Conservation (phyloP, 2,329 filamentous ascomycete genomes). For the Grosmannia penicillata region DNA sequence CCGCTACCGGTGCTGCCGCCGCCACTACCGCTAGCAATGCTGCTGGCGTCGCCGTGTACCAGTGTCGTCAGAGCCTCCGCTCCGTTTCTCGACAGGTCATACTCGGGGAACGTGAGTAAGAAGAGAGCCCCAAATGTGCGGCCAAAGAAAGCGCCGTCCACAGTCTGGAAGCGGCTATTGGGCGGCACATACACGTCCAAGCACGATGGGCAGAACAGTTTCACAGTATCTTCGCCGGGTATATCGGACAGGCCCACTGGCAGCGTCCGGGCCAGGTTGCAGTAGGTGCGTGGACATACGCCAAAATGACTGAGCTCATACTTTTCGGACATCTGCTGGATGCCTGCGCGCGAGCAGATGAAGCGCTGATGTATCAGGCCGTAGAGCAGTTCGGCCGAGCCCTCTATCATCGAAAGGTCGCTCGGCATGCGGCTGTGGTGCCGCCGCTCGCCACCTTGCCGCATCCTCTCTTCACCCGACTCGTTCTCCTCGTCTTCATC, state of each 20-base stretch:
- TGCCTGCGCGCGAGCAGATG: conserved; percentile 89
- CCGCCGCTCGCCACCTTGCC: conserved; percentile 48
- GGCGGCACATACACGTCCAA: conserved; percentile 94
- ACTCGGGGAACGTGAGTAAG: conserved; percentile 95
- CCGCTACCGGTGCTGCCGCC: background rate
- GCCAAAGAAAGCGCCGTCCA: conserved; percentile 95
- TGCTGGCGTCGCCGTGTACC: conserved; percentile 7
- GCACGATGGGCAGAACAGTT: conserved; percentile 94
- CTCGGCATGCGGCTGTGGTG: conserved; percentile 76
- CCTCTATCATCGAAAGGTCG: conserved; percentile 90
- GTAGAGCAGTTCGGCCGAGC: conserved; percentile 94
- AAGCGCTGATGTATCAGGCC: conserved; percentile 97
- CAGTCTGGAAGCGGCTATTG: conserved; percentile 92
- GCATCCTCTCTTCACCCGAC: conserved; percentile 46
- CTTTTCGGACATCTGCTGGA: conserved; percentile 98
- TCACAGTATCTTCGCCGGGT: conserved; percentile 92
- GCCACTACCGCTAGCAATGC: conserved; percentile 1
- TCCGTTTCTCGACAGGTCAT: conserved; percentile 67
- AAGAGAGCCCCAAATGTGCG: conserved; percentile 95
- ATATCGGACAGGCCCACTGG: conserved; percentile 91
- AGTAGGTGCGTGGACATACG: conserved; percentile 85
- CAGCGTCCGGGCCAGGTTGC: conserved; percentile 76
- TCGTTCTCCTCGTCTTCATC: conserved; percentile 61
- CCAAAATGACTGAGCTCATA: conserved; percentile 96
- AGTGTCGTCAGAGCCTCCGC: conserved; percentile 35